Base-by-base conservation (phyloP, 148 eudicot species). In the Oxyria digyna region DNA sequence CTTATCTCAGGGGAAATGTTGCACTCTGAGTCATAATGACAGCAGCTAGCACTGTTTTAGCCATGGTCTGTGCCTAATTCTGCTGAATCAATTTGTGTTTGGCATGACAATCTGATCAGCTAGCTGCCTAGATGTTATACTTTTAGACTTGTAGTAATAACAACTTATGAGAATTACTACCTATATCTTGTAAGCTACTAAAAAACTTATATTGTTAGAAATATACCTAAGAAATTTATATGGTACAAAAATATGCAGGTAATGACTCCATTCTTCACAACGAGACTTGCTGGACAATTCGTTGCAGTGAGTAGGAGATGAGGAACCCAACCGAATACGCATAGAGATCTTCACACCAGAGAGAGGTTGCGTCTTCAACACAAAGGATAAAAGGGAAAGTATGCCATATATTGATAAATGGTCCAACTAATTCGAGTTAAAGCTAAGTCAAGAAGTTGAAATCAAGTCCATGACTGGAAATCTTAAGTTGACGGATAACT, bases 21-120 rank as follows among this genome's bases (percentile, higher is more conserved):
- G 84, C 87, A 11, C 81, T 81, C 21, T 84, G 85, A 37, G 85
- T 84, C 42, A 49, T 84, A 71, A 81, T 84, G 87, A 84, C 87
- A 3, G 87, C 87, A 27, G 79, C 81, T 55, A 84, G 87, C 74
- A 81, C 85, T 41, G 57, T 84, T 54, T 37, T 82, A 42, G 85
- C 69, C 85, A 46, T 66, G 42, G 69, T 66, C 14, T 32, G 85
- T 78, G 82, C 79, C 78, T 38, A 29, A 81, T 76, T 29, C 41
- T 14, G 14, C 65, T 59, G 29, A 59, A 27, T 29, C 31, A 4
- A 14, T 6, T 35, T 29, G 3, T 59, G 9, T 15, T 59, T 15
- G n/a, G 65, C 65, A 15, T 14, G 32, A n/a, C 40, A 9, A 32
- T 7, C 33, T 55, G 33, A 55, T 55, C 6, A 24, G 33, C 17